Evolutionary conservation across 176 grass and related monocot genomes (phyloP), one percentile per base, ranked within the genome.

Genomic region (Stipa capillata): DNA sequence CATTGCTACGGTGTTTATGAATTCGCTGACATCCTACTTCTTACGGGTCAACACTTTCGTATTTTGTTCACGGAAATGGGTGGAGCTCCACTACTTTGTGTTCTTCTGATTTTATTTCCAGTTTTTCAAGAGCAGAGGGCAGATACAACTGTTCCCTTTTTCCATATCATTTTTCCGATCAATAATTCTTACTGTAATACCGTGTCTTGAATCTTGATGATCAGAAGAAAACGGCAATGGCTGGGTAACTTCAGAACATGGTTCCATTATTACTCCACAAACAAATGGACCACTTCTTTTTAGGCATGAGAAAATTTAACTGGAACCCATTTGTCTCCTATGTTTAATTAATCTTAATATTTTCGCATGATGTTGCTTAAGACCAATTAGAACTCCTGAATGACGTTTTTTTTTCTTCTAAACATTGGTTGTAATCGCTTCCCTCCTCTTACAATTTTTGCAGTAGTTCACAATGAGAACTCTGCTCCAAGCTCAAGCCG

Each of bases 391-490:
- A 49, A 49, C 47, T 4, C 28, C 59, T 12, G 35, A 29, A 17
- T 63, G 6, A 10, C 5, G 14, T 25, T 9, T 25, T 31, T 5
- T 7, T 73, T 8, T 56, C 20, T 39, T 64, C 33, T 34, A 11
- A 58, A 40, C 17, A 61, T 82, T 33, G 18, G 58, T 9, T 5
- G 36, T 75, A 65, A 84, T 10, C 40, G 7, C 47, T 73, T 71
- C 4, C 45, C 29, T 78, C 73, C 28, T 15, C 3, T 76, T 12
- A 16, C 41, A 40, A 34, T 11, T 3, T 47, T 83, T 72, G 36
- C 85, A 88, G 80, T 2, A 59, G 52, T 7, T 13, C 29, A 59
- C 18, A 20, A 88, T 83, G 81, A 79, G 81, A 73, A 79, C 49
- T 74, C 81, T 88, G 50, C 81, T 88, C 40, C 86, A 88, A 48